These are phyloP conservation scores for Geosmithia morbida DNA, from an alignment of 2,329 filamentous ascomycete genomes.

Conservation along the genomic window DNA sequence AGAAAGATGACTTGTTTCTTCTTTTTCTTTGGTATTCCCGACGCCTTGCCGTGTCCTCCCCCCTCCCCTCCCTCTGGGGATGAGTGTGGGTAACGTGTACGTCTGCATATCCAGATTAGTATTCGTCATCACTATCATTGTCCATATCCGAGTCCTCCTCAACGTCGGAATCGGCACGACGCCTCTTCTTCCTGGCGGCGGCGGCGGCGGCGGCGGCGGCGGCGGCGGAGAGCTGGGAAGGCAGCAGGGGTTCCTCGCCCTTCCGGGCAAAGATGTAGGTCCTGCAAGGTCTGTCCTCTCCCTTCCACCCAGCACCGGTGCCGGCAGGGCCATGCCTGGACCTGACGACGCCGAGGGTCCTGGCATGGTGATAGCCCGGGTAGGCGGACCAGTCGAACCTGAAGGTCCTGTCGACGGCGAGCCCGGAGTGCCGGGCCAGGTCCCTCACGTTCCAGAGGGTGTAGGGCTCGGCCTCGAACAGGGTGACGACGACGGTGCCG, in stretches of 20 bases:
- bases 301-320: constrained; percentile 16
- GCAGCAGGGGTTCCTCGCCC: constrained; percentile 22
- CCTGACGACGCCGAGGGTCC: constrained; percentile 54
- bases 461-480: constrained; percentile 92
- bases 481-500: constrained; percentile 60
- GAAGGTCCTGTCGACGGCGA: constrained; percentile 58
- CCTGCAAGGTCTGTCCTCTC: constrained; percentile 29
- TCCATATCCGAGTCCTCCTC: constrained; percentile 8
- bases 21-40: no score
- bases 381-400: constrained; percentile 52
- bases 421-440: constrained; percentile 62
- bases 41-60: no score
- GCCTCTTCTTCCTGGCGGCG: constrained; percentile 11
- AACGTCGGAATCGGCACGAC: constrained; percentile 17
- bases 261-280: constrained; percentile 50
- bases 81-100: no score
- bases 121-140: not conserved
- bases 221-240: not conserved
- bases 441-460: constrained; percentile 91
- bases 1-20: no score
- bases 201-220: no score
- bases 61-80: no score
- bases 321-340: constrained; percentile 20
- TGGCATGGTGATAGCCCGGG: constrained; percentile 58
- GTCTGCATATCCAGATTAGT: not conserved